Evolutionary conservation across 805 yeast species (phyloP), one percentile per base, ranked within the genome.

Genomic region (Maudiozyma turicensis): DNA sequence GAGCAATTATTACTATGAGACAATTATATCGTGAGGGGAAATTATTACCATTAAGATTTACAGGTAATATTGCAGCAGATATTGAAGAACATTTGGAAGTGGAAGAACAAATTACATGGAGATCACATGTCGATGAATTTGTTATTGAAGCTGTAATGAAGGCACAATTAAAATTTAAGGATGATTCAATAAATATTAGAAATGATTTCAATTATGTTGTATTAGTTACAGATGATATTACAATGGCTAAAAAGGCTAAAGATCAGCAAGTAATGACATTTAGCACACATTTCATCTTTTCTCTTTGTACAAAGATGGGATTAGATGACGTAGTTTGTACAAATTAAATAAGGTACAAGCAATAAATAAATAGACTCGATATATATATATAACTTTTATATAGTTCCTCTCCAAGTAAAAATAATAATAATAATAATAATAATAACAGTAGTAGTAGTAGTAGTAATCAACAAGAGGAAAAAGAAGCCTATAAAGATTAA

Each of bases 1-100:
- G 95, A 46, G 85, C 89, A 1, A 89, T 85, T 6, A 82, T 85
- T 4, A 82, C 84, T 6, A 74, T 84, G 40, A 71, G 90, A 52
- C 89, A 83, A 57, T 66, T 85, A 46, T 81, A 79, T 55, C 61
- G 73, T 15, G 80, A 82, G 43, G 70, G 72, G 44, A 75, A 74
- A 46, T 70, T 83, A 38, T 51, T 79, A 34, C 84, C 88, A 1
- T 65, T 82, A 50, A 71, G 86, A 56, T 81, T 82, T 55, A 84
- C 84, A 57, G 90, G 89, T 40, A 75, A 84, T 3, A 72, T 76
- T 41, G 86, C 89, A 0, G 71, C 78, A 6, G 80, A 82, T 40
- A 72, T 84, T 51, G 83, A 82, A 58, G 91, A 84, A 61, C 82
- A 86, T 6, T 65, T 80, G 15, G 91, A 84, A 59, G 82, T 84